A percentile compares a stretch with the other conserved stretches of the same genome.
Evolutionary conservation across 148 eudicot species (phyloP).

Genomic region (Dianthus caryophyllus): DNA sequence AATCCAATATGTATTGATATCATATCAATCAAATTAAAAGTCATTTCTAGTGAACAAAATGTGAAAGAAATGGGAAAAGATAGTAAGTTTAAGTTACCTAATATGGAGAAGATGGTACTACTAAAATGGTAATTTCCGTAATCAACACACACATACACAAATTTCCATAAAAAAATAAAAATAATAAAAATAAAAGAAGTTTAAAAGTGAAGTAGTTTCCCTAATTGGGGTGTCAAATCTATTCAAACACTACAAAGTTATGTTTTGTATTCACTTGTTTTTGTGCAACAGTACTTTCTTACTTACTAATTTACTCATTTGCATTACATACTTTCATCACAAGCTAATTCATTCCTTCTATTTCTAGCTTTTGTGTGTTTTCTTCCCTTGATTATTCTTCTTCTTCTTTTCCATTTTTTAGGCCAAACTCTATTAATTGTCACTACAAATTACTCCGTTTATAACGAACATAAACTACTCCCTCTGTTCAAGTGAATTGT

Average conservation of each 20-base stretch:
- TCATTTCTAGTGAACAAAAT: constrained; percentile 54
- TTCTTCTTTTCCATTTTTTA: no score
- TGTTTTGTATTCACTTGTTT: not conserved
- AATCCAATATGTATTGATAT: not conserved
- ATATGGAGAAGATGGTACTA: constrained; percentile 19
- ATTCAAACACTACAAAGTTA: constrained; percentile 3
- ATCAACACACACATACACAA: constrained; percentile 10
- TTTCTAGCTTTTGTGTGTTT: not conserved
- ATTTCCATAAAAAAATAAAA: constrained; percentile 14
- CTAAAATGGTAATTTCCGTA: constrained; percentile 25
- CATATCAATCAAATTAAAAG: constrained; percentile 40
- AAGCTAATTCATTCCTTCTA: not conserved
- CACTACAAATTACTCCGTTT: no score
- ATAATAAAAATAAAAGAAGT: not conserved
- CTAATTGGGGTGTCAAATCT: constrained; percentile 10
- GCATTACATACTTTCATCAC: not conserved
- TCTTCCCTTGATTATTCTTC: no score
- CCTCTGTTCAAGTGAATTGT: no score
- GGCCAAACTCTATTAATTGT: no score
- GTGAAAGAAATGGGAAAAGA: not conserved
- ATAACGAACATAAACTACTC: no score
- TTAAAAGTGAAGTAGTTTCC: constrained; percentile 7
- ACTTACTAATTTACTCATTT: not conserved
- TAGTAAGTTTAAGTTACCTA: constrained; percentile 28
- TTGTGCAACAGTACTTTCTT: not conserved